Conservation (phyloP, 768 basidiomycete genomes). For the Rhizopogon vinicolor region DNA sequence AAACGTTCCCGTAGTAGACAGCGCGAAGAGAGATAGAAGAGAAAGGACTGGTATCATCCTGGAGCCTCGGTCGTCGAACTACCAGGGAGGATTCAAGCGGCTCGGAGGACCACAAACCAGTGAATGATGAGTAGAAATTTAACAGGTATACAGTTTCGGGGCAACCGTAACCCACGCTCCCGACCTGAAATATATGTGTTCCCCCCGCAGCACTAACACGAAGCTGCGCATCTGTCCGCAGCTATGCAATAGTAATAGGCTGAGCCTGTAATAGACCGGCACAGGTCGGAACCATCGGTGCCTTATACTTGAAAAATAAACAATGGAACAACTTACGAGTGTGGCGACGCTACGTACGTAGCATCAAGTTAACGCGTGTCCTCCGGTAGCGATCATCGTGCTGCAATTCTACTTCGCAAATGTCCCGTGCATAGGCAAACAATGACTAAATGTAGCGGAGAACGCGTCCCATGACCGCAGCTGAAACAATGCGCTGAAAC, state of each 20-base stretch:
- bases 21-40: constrained; percentile 7
- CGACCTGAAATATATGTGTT: too few relatives aligned
- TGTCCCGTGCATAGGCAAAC: too few relatives aligned
- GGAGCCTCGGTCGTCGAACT: not conserved
- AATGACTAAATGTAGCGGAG: not conserved
- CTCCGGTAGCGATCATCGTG: too few relatives aligned
- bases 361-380: too few relatives aligned
- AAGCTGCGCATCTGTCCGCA: not conserved
- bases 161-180: too few relatives aligned
- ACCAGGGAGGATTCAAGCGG: not conserved
- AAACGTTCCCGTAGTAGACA: not conserved
- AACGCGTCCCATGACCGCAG: too few relatives aligned
- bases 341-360: too few relatives aligned
- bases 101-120: not conserved
- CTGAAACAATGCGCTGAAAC: too few relatives aligned
- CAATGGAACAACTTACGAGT: too few relatives aligned
- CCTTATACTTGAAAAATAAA: not conserved
- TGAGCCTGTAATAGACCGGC: not conserved
- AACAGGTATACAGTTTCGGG: not conserved
- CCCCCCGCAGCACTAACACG: not conserved
- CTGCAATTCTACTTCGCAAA: too few relatives aligned
- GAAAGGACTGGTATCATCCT: constrained; percentile 15
- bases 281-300: not conserved
- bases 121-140: not conserved
- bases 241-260: not conserved